A percentile compares a stretch with the other conserved stretches of the same genome.
Conservation (phyloP, 108 stramenopile species). For the Epipyxis sp. region DNA sequence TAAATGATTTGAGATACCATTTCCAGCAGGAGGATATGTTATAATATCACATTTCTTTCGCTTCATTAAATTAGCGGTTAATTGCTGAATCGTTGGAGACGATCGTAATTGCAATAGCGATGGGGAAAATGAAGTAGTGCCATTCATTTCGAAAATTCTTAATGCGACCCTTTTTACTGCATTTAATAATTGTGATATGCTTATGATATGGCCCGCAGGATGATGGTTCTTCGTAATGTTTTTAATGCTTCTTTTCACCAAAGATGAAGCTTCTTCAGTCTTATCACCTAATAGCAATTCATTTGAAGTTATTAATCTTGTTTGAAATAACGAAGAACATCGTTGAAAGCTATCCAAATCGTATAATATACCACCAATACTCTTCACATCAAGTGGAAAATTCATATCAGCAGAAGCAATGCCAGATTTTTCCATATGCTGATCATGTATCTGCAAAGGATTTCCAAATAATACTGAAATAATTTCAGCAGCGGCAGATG, state of each 20-base stretch:
- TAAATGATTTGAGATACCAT: background rate
- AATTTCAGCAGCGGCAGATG: background rate
- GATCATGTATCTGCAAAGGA: background rate
- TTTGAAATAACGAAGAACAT: background rate
- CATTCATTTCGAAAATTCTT: background rate
- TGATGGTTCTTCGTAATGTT: no score
- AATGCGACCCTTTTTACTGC: background rate
- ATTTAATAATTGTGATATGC: no score
- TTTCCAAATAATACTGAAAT: background rate
- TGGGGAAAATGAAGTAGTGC: background rate
- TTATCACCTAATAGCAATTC: background rate
- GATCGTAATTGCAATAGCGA: background rate
- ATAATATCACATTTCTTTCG: background rate
- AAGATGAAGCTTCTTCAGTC: background rate
- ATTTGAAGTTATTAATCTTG: background rate
- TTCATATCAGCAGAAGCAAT: background rate
- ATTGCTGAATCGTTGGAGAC: background rate
- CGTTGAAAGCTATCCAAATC: background rate
- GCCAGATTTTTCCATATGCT: background rate
- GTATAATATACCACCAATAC: background rate
- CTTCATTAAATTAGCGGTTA: background rate
- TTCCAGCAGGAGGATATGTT: background rate
- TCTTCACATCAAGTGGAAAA: background rate
- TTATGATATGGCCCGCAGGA: no score
- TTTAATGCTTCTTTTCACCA: no score